Percentiles rank a stretch among this genome's conserved stretches.
phyloP scores from a whole-genome alignment of 495 filamentous ascomycete genomes.

The Podospora fimiseda region DNA sequence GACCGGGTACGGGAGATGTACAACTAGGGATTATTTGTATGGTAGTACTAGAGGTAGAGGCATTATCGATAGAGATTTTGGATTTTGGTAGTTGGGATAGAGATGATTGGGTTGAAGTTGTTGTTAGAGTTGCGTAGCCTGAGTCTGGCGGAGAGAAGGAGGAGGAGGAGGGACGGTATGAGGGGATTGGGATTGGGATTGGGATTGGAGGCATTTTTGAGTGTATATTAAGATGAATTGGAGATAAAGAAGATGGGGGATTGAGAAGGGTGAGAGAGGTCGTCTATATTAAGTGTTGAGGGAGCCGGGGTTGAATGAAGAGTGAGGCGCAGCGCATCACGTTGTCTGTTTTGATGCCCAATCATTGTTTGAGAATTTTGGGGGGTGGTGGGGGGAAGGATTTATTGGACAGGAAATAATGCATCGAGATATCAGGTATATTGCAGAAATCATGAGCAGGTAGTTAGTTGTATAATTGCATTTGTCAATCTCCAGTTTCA shows the following conservation, averaged over 20 bases:
- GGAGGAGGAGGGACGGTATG: neutral
- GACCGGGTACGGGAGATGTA: neutral
- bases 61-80: neutral
- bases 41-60: too few relatives aligned
- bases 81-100: neutral
- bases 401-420: neutral
- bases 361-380: neutral
- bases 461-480: too few relatives aligned
- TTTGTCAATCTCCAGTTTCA: too few relatives aligned
- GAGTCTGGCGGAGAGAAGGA: neutral
- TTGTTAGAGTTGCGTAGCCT: neutral
- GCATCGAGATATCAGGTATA: too few relatives aligned
- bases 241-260: too few relatives aligned
- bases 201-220: neutral
- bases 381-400: neutral
- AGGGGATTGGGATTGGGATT: neutral
- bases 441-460: too few relatives aligned
- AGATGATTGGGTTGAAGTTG: neutral
- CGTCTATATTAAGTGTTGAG: neutral
- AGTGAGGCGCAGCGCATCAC: neutral
- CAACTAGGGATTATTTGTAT: neutral
- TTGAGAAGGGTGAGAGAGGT: neutral
- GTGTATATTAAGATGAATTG: too few relatives aligned
- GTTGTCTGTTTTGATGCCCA: neutral
- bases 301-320: neutral